Conservation (phyloP, 495 filamentous ascomycete genomes). For the Neurospora discreta region DNA sequence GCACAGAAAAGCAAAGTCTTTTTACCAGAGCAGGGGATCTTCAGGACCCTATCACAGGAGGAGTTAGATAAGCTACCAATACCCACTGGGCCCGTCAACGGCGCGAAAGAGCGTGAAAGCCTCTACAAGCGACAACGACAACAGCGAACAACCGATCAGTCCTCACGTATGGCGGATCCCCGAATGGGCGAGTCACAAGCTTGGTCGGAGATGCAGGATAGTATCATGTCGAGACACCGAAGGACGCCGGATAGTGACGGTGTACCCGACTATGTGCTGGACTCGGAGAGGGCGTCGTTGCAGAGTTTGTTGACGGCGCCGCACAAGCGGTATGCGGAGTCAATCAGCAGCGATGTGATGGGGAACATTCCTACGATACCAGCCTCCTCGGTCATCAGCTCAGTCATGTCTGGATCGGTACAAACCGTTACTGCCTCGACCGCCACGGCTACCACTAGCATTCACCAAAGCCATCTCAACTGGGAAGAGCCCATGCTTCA, state of each 20-base stretch:
- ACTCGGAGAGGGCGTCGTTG: background rate
- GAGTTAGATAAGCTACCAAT: slow-evolving; percentile 25
- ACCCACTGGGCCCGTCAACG: slow-evolving; percentile 3
- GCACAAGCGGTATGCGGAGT: background rate
- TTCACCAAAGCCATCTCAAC: background rate
- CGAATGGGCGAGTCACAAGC: slow-evolving; percentile 4
- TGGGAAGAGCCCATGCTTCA: background rate
- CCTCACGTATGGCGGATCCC: slow-evolving; percentile 6
- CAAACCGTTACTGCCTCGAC: background rate
- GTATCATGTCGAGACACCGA: background rate
- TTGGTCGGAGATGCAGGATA: background rate
- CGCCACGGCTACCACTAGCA: background rate
- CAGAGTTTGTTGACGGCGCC: background rate
- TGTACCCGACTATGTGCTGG: background rate
- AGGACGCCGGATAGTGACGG: background rate
- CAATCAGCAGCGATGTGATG: background rate
- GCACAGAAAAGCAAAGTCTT: slow-evolving; percentile 33
- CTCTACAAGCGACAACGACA: background rate
- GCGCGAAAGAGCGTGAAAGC: background rate
- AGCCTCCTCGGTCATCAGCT: background rate
- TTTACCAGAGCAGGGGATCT: slow-evolving; percentile 38
- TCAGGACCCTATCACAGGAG: slow-evolving; percentile 38
- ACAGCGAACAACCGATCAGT: slow-evolving; percentile 19
- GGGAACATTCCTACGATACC: background rate
- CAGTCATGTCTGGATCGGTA: background rate